Evolutionary conservation across 2,329 filamentous ascomycete species (phyloP).

Genomic region (Verticillium nubilum): DNA sequence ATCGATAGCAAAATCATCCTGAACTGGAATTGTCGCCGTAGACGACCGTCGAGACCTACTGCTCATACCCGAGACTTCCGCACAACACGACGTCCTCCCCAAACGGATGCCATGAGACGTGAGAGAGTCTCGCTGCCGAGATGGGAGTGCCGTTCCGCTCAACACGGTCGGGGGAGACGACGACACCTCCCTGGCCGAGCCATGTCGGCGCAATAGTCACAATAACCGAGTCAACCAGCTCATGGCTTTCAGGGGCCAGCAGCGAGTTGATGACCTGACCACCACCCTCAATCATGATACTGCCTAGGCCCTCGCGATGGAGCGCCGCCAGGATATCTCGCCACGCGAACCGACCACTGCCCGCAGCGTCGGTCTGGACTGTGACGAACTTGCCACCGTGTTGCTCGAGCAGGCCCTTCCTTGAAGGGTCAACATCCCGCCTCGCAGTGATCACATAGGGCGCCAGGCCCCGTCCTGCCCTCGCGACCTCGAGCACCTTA

Average conservation of each 20-base stretch:
- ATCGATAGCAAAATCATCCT: no score
- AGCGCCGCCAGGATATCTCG: conserved; percentile 55
- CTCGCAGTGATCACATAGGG: conserved; percentile 64
- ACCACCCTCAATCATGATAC: conserved; percentile 91
- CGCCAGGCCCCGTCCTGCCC: conserved; percentile 60
- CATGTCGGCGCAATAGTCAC: conserved; percentile 87
- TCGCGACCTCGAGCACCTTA: conserved; percentile 62
- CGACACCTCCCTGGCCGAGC: conserved; percentile 78
- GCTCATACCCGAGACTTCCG: conserved; percentile 44
- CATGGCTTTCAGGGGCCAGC: conserved; percentile 54
- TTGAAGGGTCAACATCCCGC: conserved; percentile 32
- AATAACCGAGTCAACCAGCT: conserved; percentile 71
- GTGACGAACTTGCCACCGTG: conserved; percentile 49
- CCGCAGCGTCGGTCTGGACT: conserved; percentile 17
- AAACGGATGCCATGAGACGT: conserved; percentile 70
- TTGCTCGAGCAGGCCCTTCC: conserved; percentile 34
- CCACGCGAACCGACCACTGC: conserved; percentile 51
- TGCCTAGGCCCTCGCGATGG: conserved; percentile 55
- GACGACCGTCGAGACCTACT: no score
- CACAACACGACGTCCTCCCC: conserved; percentile 82
- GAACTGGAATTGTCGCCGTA: no score
- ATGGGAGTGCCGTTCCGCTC: conserved; percentile 45
- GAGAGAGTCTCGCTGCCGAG: conserved; percentile 58
- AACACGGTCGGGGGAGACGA: conserved; percentile 64
- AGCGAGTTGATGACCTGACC: conserved; percentile 77